Evolutionary conservation across 2,329 filamentous ascomycete species (phyloP), one percentile per base, ranked within the genome.

Genomic region (Knufia fluminis): DNA sequence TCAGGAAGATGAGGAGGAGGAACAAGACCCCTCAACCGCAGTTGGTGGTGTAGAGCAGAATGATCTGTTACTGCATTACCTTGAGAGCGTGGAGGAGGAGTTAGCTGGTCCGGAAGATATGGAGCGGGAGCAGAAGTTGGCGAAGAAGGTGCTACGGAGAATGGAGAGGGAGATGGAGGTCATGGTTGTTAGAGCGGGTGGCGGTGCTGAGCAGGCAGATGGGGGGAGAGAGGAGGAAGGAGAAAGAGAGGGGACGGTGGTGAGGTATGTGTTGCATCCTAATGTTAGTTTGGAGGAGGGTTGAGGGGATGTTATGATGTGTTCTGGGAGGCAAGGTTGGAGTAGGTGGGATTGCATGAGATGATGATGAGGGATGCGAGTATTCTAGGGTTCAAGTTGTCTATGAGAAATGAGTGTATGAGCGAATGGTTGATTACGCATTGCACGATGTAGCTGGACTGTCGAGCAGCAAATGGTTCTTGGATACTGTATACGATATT

Each of bases 21-120:
- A 31, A n/a, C 17, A 10, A 17, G 45, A 38, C 10, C 12, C 42
- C 9, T n/a, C 24, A 14, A 32, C 32, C 8, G 35, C 46, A 8
- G 26, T 43, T 9, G 46, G 46, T n/a, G 92, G 92, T 50, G 83
- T 96, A 9, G 84, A 89, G 52, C 83, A 87, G 57, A 84, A 94
- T 47, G 83, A 83, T 39, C 74, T 98, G 26, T 69, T 94, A 26
- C 71, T 86, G 45, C 95, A 89, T 88, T 98, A 95, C 65, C 75
- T 97, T 19, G 91, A 97, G 70, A 83, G 91, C 68, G 85, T 86
- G 60, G 92, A 98, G 66, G 78, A 82, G 16, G 85, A 94, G 62
- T 71, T 98, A 52, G 76, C 85, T 31, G 84, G 73, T 36, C 83
- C 94, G 66, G 88, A 94, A 49, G 87, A 90, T 59, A 76, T 94